Evolutionary conservation across 2,329 filamentous ascomycete species (phyloP).

Genomic region (Fusarium pseudocircinatum): DNA sequence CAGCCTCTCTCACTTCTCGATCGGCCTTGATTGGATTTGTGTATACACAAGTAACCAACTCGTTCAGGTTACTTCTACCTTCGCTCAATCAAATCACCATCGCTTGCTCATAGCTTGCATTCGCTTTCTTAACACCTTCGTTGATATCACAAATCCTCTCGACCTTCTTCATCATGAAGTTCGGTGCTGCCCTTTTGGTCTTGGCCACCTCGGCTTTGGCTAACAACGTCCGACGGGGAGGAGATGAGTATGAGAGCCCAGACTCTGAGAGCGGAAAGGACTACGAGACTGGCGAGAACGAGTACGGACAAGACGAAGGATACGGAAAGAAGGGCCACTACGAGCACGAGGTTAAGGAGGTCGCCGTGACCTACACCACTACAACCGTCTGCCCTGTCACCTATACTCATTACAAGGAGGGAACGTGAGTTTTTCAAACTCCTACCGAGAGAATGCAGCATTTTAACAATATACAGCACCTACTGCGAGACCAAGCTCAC

Average conservation of each 20-base stretch:
- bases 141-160: conserved; percentile 17
- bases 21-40: conserved; percentile 19
- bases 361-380: conserved; percentile 51
- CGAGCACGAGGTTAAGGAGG: conserved; percentile 26
- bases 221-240: conserved; percentile 33
- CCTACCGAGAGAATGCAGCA: neutral
- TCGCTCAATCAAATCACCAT: conserved; percentile 36
- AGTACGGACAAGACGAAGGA: conserved; percentile 13
- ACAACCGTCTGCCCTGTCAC: conserved; percentile 59
- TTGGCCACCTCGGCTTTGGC: conserved; percentile 41
- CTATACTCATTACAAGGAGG: conserved; percentile 51
- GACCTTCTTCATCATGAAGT: conserved; percentile 40
- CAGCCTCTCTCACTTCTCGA: conserved; percentile 25
- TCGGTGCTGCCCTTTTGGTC: conserved; percentile 36
- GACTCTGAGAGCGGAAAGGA: conserved; percentile 14
- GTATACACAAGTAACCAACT: conserved; percentile 40
- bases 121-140: conserved; percentile 29
- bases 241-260: conserved; percentile 23
- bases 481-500: conserved; percentile 54
- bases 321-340: conserved; percentile 4
- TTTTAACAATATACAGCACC: conserved; percentile 47
- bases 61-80: conserved; percentile 46
- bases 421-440: conserved; percentile 49
- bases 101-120: conserved; percentile 34
- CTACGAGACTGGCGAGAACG: conserved; percentile 14